Evolutionary conservation across 1,284 basidiomycete genomes (phyloP).

Genomic region (Cerioporus squamosus): DNA sequence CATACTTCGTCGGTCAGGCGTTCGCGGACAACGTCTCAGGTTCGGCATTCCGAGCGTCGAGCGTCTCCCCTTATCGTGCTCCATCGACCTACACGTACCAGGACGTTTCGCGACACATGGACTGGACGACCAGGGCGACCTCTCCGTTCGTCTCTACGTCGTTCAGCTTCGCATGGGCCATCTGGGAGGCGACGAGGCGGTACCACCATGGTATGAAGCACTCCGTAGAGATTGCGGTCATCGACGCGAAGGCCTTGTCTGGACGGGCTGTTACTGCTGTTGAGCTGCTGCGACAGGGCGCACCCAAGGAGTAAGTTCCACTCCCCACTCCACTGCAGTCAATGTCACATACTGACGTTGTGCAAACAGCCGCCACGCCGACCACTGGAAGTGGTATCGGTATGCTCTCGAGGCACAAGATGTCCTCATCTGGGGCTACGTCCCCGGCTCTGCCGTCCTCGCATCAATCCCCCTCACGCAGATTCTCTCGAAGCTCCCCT

Average conservation of each 20-base stretch:
- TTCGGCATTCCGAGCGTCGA: conserved; percentile 21
- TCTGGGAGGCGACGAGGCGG: conserved; percentile 79
- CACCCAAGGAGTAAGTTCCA: conserved; percentile 52
- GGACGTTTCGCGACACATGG: conserved; percentile 70
- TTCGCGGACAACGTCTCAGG: conserved; percentile 47
- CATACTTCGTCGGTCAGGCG: conserved; percentile 66
- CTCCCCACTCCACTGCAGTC: neutral
- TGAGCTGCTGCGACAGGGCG: conserved; percentile 57
- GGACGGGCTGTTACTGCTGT: conserved; percentile 65
- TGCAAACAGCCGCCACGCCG: conserved; percentile 53
- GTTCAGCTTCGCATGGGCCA: conserved; percentile 78
- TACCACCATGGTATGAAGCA: conserved; percentile 72
- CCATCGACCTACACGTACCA: conserved; percentile 49
- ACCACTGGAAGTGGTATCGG: conserved; percentile 77
- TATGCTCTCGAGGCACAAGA: conserved; percentile 75
- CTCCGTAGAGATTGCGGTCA: conserved; percentile 75
- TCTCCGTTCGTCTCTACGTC: conserved; percentile 75
- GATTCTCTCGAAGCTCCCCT: conserved; percentile 67
- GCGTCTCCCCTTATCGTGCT: conserved; percentile 24
- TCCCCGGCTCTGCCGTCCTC: conserved; percentile 66
- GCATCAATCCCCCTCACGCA: conserved; percentile 69
- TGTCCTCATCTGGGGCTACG: conserved; percentile 69
- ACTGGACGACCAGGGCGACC: conserved; percentile 71
- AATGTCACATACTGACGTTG: conserved; percentile 1
- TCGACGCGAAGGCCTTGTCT: conserved; percentile 64